Evolutionary conservation across 2,329 filamentous ascomycete genomes (phyloP).

Genomic region (Aspergillus floridensis): DNA sequence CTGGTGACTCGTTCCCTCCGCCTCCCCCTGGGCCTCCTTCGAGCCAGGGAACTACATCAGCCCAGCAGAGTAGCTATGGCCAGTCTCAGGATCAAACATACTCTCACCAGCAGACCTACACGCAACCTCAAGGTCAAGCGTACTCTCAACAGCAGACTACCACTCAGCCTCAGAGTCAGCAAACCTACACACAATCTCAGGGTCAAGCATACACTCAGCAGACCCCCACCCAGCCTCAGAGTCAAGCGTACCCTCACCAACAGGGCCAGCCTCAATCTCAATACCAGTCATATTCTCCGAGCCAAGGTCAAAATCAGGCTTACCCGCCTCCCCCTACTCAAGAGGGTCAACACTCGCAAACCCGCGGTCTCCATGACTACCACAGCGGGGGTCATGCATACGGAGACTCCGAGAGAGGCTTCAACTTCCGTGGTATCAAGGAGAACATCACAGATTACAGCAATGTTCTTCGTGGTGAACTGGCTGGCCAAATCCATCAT

Average conservation of each 20-base stretch:
- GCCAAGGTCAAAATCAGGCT: constrained; percentile 36
- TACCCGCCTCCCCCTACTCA: constrained; percentile 44
- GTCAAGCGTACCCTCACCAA: constrained; percentile 6
- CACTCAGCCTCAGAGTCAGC: constrained; percentile 14
- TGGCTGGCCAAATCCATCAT: constrained; percentile 45
- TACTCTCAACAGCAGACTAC: not conserved
- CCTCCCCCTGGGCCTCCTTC: constrained; percentile 36
- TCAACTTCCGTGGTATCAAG: constrained; percentile 35
- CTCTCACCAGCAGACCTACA: not conserved
- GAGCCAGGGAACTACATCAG: constrained; percentile 6
- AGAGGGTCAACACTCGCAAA: constrained; percentile 30
- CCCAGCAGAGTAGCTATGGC: constrained; percentile 18
- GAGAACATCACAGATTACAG: constrained; percentile 40
- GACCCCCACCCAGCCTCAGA: constrained; percentile 9
- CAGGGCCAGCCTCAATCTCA: constrained; percentile 11
- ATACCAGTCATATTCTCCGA: constrained; percentile 9
- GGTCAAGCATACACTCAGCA: not conserved
- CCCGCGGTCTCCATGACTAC: constrained; percentile 35
- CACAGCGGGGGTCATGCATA: constrained; percentile 31
- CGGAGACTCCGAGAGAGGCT: constrained; percentile 33
- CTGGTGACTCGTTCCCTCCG: constrained; percentile 38
- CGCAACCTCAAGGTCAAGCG: not conserved
- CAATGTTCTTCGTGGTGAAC: constrained; percentile 38
- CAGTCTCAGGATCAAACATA: constrained; percentile 17
- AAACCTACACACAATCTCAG: not conserved